phyloP scores from a whole-genome alignment of 371 early-diverging fungal genomes.

The Lichtheimia ornata region DNA sequence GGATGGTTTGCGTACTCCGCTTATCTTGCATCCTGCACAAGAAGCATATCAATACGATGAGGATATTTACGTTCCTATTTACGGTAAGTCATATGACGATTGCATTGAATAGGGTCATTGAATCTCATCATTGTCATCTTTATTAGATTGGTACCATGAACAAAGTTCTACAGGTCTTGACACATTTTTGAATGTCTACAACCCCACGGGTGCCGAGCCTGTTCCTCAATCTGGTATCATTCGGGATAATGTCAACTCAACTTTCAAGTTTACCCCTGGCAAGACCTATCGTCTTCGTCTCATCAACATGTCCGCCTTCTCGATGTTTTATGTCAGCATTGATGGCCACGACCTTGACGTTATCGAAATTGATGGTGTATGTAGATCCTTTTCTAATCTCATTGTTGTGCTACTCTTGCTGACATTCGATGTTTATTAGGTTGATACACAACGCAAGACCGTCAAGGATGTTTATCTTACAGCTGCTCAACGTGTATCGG shows the following conservation, averaged over 20 bases:
- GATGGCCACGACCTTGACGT: slow-evolving; percentile 74
- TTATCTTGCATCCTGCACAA: slow-evolving; percentile 61
- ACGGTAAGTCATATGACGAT: slow-evolving; percentile 20
- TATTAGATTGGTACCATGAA: slow-evolving; percentile 64
- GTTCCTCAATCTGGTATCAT: slow-evolving; percentile 44
- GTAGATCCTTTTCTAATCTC: background rate
- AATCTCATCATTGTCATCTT: background rate
- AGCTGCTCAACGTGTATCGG: slow-evolving; percentile 68
- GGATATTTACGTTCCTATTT: slow-evolving; percentile 61
- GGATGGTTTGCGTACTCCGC: slow-evolving; percentile 76
- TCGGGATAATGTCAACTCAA: slow-evolving; percentile 34
- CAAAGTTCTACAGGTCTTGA: slow-evolving; percentile 38
- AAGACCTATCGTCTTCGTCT: slow-evolving; percentile 38
- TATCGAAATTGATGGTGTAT: slow-evolving; percentile 77
- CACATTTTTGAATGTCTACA: slow-evolving; percentile 48
- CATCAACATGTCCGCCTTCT: slow-evolving; percentile 70
- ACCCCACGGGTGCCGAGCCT: slow-evolving; percentile 62
- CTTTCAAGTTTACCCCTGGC: slow-evolving; percentile 23
- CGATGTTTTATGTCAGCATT: slow-evolving; percentile 66
- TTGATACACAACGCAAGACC: slow-evolving; percentile 49
- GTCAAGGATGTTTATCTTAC: slow-evolving; percentile 55
- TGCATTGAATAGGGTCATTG: too few relatives aligned
- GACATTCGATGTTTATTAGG: slow-evolving; percentile 2
- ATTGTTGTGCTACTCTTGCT: too few relatives aligned
- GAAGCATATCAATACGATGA: slow-evolving; percentile 67